Evolutionary conservation across 768 basidiomycete species (phyloP).

Genomic region (Pleurotus cornucopiae): DNA sequence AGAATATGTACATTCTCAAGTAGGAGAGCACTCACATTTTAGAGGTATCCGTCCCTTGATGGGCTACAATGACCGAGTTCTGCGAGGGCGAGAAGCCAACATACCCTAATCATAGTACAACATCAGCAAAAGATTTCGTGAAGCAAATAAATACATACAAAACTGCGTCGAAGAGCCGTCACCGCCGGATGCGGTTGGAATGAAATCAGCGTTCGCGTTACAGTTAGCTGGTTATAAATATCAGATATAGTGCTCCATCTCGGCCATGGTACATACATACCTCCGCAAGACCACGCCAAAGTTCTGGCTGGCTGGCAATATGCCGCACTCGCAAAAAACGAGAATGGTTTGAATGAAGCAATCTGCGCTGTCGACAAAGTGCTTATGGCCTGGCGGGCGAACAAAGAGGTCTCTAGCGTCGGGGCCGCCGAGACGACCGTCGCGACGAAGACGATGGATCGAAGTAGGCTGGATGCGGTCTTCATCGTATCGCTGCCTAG

Average conservation of each 20-base stretch:
- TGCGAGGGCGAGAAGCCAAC: slow-evolving; percentile 28
- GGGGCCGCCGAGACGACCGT: slow-evolving; percentile 5
- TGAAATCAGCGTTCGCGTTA: slow-evolving; percentile 17
- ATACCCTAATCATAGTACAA: slow-evolving; percentile 12
- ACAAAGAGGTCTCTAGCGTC: slow-evolving; percentile 9
- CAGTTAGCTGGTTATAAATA: slow-evolving; percentile 5
- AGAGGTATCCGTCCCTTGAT: slow-evolving; percentile 37
- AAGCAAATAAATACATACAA: slow-evolving; percentile 23
- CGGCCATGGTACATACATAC: background rate
- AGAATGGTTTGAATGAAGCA: slow-evolving; percentile 39
- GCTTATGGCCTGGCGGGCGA: slow-evolving; percentile 29
- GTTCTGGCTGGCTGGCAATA: slow-evolving; percentile 32
- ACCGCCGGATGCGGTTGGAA: slow-evolving; percentile 41
- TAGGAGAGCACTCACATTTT: slow-evolving; percentile 25
- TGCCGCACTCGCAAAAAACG: slow-evolving; percentile 45
- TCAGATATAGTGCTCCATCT: background rate
- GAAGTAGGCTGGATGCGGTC: background rate
- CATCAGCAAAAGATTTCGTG: too few species aligned
- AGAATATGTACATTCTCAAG: background rate
- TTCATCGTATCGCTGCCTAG: background rate
- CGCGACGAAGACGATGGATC: slow-evolving; percentile 7
- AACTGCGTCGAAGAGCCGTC: slow-evolving; percentile 32
- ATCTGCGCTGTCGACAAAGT: slow-evolving; percentile 37
- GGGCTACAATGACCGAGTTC: slow-evolving; percentile 36
- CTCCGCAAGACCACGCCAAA: slow-evolving; percentile 10